phyloP scores from a whole-genome alignment of 805 yeast genomes.

The Candida koratica region DNA sequence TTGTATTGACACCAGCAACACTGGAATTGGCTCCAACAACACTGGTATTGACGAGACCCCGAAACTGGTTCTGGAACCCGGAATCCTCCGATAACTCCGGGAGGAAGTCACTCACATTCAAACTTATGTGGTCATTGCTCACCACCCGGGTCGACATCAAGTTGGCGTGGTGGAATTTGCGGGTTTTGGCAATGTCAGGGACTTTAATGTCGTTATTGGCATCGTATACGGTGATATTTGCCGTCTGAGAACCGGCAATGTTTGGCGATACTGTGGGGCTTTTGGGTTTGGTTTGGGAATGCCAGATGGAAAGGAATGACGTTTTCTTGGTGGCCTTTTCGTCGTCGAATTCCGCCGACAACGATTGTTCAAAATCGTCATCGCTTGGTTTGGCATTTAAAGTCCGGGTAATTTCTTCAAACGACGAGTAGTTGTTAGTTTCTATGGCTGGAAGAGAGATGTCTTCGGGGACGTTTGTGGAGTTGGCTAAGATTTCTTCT shows the following conservation, averaged over 20 bases:
- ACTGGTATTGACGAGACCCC: conserved; percentile 16
- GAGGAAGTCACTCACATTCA: conserved; percentile 38
- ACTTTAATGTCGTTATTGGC: conserved; percentile 19
- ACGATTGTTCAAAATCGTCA: conserved; percentile 33
- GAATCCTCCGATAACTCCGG: conserved; percentile 49
- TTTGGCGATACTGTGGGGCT: conserved; percentile 1
- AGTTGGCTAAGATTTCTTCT: conserved; percentile 37
- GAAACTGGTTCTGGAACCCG: conserved; percentile 45
- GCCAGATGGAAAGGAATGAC: conserved; percentile 41
- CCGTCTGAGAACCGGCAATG: conserved; percentile 7
- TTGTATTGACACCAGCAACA: conserved; percentile 15
- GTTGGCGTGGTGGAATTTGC: conserved; percentile 38
- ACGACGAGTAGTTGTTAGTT: conserved; percentile 33
- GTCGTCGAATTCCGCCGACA: conserved; percentile 40
- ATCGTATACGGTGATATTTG: conserved; percentile 15
- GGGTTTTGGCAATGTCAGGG: conserved; percentile 26
- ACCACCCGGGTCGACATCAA: conserved; percentile 41
- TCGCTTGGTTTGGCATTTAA: conserved; percentile 17
- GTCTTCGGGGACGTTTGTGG: conserved; percentile 37
- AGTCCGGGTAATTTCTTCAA: conserved; percentile 36
- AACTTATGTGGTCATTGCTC: conserved; percentile 40
- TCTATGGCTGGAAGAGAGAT: conserved; percentile 40
- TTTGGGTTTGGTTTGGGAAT: conserved; percentile 29
- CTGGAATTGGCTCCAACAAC: conserved; percentile 12
- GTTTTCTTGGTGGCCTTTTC: conserved; percentile 22